Evolutionary conservation across 257 asterid species (phyloP), one percentile per base, ranked within the genome.

Genomic region (Linaria vulgaris): DNA sequence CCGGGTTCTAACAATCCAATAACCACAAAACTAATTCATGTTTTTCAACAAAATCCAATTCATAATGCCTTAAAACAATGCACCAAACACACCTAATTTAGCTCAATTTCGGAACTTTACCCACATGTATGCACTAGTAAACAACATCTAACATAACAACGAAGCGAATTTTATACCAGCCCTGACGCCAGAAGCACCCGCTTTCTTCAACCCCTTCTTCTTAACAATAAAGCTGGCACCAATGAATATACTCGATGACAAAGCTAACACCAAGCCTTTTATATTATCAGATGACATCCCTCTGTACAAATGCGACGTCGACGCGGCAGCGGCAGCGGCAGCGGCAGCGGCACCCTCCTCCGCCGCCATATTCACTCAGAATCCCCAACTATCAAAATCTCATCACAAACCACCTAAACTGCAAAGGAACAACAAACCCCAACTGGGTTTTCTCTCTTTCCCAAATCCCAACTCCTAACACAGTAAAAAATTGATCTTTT

Each of bases 181-280:
- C 69, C 96, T 74, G 59, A 80, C 72, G 47, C 95, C 96, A 17
- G 90, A 82, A 76, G 90, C 94, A 34, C 90, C 96, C 9, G 96
- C 95, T 75, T 82, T 86, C 84, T 88, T 88, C 39, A 88, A 70
- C 14, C 96, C 96, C 63, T 88, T 88, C 66, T 88, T 88, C 95
- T 88, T 88, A 65, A 88, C 94, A 66, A 88, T 88, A 81, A 88
- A 88, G 90, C 96, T 88, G 44, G 90, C 88, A 9, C 96, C 96
- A 52, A 88, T 88, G 61, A 88, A 88, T 54, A 82, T 25, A 59
- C 96, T 86, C 73, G 96, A 88, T 50, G 96, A 88, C 78, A 88
- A 77, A 38, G 86, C 96, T 47, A 88, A 74, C 38, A 86, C 78
- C 77, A 88, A 74, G 12, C 96, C 96, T 78, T 88, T 88, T 0